phyloP scores from a whole-genome alignment of 2,329 filamentous ascomycete genomes.

The Ceratocystiopsis minuta region DNA sequence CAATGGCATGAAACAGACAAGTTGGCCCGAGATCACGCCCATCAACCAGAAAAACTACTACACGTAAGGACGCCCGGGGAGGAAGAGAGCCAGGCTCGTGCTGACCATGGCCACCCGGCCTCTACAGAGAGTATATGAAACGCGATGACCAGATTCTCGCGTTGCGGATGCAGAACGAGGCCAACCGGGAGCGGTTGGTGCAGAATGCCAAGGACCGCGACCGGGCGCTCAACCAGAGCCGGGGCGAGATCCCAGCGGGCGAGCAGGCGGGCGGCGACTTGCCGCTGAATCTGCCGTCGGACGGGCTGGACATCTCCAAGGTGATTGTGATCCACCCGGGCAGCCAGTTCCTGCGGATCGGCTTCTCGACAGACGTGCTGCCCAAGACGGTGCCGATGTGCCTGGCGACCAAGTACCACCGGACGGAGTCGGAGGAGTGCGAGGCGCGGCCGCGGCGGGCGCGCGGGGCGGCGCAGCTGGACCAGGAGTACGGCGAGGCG shows the following conservation, averaged over 20 bases:
- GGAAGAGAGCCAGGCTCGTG: background rate
- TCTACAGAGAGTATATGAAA: constrained; percentile 78
- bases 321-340: constrained; percentile 91
- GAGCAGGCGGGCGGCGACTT: constrained; percentile 38
- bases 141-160: constrained; percentile 92
- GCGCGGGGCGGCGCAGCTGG: constrained; percentile 40
- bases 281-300: constrained; percentile 30
- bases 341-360: constrained; percentile 87
- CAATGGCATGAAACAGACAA: constrained; percentile 93
- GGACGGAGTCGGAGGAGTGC: constrained; percentile 69
- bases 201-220: constrained; percentile 79
- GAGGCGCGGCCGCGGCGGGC: constrained; percentile 60
- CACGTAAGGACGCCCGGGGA: constrained; percentile 36
- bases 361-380: constrained; percentile 85
- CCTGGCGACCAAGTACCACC: constrained; percentile 59
- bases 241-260: constrained; percentile 42
- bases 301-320: constrained; percentile 61
- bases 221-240: constrained; percentile 57
- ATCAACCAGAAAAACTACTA: constrained; percentile 99
- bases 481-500: constrained; percentile 80
- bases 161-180: constrained; percentile 73
- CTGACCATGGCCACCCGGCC: background rate
- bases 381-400: constrained; percentile 91
- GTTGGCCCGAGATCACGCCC: constrained; percentile 77
- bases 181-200: constrained; percentile 64